Evolutionary conservation across 140 eudicot species (phyloP), one percentile per base, ranked within the genome.

Genomic region (Bidens hawaiensis): DNA sequence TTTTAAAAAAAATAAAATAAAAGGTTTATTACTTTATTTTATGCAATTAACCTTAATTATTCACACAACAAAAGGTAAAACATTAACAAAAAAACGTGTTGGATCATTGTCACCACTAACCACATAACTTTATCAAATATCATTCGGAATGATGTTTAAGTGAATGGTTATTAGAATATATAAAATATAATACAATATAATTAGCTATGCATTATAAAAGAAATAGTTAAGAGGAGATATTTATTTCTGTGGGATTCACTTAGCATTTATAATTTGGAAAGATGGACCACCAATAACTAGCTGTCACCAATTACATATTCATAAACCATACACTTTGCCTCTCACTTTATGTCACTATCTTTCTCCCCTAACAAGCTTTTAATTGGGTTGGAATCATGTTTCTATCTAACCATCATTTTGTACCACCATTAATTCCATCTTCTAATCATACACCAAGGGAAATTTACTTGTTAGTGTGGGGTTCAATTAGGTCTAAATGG

Each of bases 231-330:
- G 65, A 71, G 45, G 58, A 64, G 67, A 57, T 56, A 65, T 73
- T 65, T 65, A 54, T 73, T 73, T 73, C 56, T 73, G 67, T 73
- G 78, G 73, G 77, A 68, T 73, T 65, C 24, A 73, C 40, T 50
- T 48, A 33, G 47, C 38, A 73, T 73, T 74, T 46, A 70, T 69
- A 47, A 77, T 74, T 65, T 64, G 68, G 33, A 58, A 52, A 30
- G 55, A 62, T 65, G 78, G 83, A 57, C 70, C 75, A 64, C 12
- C 75, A 65, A 14, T 60, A 64, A 74, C 76, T 81, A 78, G 68
- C 86, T 82, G 88, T 71, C 82, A 72, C 64, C 64, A 73, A 64
- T 72, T 64, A 64, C 41, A 49, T 52, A 53, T 42, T 28, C 65
- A 72, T 64, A 45, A 42, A 41, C 23, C 58, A 56, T 79, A 45